Evolutionary conservation across 768 basidiomycete genomes (phyloP), one percentile per base, ranked within the genome.

Genomic region (Termitomyces sp.): DNA sequence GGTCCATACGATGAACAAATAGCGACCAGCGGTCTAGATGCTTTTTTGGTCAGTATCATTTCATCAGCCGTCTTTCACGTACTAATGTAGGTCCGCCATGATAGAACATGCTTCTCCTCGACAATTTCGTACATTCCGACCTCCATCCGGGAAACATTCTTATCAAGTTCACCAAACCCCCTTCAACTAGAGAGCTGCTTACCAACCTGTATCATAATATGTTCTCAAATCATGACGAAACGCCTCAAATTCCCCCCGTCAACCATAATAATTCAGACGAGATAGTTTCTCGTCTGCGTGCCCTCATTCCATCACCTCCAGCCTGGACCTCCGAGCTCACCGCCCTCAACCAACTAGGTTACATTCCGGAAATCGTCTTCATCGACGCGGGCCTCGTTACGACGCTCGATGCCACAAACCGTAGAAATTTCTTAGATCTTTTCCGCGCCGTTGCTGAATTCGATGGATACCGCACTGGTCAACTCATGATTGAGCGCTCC

Each of bases 381-480:
- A 91, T 99, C 65, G 97, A 99, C 69, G 92, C 96, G 0, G 97
- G 97, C 2, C 83, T 99, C 30, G 88, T 96, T 53, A 98, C 95
- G 3, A 88, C 88, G 0, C 85, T 99, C 48, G 84, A 91, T 65
- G 79, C 80, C 2, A 76, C 69, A n/a, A 93, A 98, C 71, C 84
- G 96, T 30, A 77, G 80, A 58, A 98, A 99, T 73, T 99, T 99
- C 70, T 81, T 99, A 47, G 96, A 99, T 66, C 86, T 99, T 60
- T 98, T 99, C 76, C 87, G 89, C 54, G 93, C 96, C 4, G 82
- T 99, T 36, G 96, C 97, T 35, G 87, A 94, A 64, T 99, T 99
- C 59, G 97, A 99, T 69, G 97, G 97, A 0, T 98, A 98, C 72
- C 88, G 86, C 59, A 86, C 92, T 1, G 97, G 97, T 1, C 87